phyloP scores from a whole-genome alignment of 306 rosid genomes.

The Fragaria iinumae region DNA sequence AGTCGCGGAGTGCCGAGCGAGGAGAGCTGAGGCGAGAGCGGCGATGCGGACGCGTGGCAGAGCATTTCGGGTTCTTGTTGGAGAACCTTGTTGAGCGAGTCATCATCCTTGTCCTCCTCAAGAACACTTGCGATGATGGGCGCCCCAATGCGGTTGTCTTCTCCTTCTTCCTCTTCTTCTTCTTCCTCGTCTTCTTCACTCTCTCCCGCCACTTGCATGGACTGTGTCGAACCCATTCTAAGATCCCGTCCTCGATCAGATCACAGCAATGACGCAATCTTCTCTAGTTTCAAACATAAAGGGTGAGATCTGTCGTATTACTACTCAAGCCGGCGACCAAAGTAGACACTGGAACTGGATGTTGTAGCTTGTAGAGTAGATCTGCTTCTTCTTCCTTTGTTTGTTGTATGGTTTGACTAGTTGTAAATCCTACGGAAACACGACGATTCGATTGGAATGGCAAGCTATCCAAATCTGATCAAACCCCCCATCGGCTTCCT shows the following conservation, averaged over 20 bases:
- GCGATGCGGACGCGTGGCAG: slow-evolving; percentile 90
- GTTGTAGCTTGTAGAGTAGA: background rate
- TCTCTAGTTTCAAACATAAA: no score
- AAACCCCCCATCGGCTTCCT: background rate
- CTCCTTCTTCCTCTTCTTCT: slow-evolving; percentile 42
- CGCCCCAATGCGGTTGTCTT: slow-evolving; percentile 34
- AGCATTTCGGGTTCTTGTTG: slow-evolving; percentile 97
- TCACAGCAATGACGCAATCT: slow-evolving; percentile 2
- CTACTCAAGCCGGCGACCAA: background rate
- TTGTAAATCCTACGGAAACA: background rate
- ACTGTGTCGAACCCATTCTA: slow-evolving; percentile 65
- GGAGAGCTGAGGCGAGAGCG: slow-evolving; percentile 92
- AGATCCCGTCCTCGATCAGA: background rate
- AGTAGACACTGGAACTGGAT: background rate
- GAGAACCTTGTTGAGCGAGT: slow-evolving; percentile 65
- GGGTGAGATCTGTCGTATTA: no score
- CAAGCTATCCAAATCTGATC: background rate
- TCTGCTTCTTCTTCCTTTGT: background rate
- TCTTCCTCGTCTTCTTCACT: slow-evolving; percentile 60
- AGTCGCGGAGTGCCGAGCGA: slow-evolving; percentile 86
- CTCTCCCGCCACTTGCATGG: slow-evolving; percentile 50
- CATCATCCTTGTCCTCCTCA: slow-evolving; percentile 33
- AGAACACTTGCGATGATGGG: slow-evolving; percentile 30
- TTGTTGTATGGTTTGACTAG: background rate
- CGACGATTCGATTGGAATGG: background rate